Evolutionary conservation across 2,329 filamentous ascomycete species (phyloP).

Genomic region (Dactylellina haptotyla): DNA sequence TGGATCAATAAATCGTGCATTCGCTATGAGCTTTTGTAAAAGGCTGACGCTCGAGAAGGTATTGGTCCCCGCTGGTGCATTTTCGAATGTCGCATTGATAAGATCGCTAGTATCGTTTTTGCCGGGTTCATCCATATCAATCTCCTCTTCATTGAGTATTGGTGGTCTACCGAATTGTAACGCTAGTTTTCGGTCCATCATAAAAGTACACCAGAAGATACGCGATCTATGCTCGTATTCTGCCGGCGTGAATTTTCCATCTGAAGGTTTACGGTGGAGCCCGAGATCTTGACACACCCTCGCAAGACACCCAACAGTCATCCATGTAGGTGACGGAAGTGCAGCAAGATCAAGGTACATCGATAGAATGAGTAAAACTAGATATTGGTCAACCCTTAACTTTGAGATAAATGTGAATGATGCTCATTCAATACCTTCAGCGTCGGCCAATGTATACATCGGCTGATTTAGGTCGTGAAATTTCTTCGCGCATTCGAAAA

Average conservation of each 20-base stretch:
- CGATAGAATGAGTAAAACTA: slow-evolving; percentile 57
- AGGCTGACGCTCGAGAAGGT: slow-evolving; percentile 15
- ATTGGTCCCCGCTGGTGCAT: slow-evolving; percentile 9
- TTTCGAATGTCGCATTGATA: slow-evolving; percentile 25
- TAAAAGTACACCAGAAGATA: slow-evolving; percentile 58
- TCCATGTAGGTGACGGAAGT: slow-evolving; percentile 58
- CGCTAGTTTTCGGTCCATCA: slow-evolving; percentile 57
- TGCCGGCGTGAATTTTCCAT: slow-evolving; percentile 50
- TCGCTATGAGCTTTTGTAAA: slow-evolving; percentile 35
- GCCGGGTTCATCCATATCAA: slow-evolving; percentile 57
- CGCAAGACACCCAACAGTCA: slow-evolving; percentile 56
- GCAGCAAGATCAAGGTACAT: slow-evolving; percentile 58
- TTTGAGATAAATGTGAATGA: slow-evolving; percentile 16
- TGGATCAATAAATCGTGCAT: slow-evolving; percentile 25
- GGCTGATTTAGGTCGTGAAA: slow-evolving; percentile 57
- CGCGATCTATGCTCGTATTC: slow-evolving; percentile 56
- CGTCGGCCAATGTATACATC: slow-evolving; percentile 57
- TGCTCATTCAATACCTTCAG: slow-evolving; percentile 49
- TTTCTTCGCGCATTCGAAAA: slow-evolving; percentile 57
- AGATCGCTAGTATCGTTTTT: slow-evolving; percentile 45
- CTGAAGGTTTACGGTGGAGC: slow-evolving; percentile 55
- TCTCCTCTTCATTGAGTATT: slow-evolving; percentile 57
- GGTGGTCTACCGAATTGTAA: slow-evolving; percentile 56
- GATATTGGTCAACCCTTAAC: neutral
- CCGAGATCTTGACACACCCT: slow-evolving; percentile 58